phyloP scores from a whole-genome alignment of 2,329 filamentous ascomycete species.

The Neopestalotiopsis rosae region DNA sequence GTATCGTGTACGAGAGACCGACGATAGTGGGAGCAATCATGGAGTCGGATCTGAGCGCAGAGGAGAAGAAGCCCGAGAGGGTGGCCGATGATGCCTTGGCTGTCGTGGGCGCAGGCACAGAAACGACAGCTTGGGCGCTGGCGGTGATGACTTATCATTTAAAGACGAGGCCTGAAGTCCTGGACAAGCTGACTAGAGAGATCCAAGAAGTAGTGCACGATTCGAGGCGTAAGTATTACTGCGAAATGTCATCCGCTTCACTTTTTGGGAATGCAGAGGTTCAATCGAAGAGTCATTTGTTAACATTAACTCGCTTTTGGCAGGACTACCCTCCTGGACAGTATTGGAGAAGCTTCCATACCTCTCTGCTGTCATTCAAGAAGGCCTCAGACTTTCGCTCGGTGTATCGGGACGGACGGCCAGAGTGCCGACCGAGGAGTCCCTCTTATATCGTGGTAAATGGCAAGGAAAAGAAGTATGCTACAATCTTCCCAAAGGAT shows the following conservation, averaged over 20 bases:
- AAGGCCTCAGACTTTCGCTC: slow-evolving; percentile 28
- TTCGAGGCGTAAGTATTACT: background rate
- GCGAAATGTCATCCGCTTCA: too few species aligned
- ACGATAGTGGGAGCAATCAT: slow-evolving; percentile 36
- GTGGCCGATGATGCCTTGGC: slow-evolving; percentile 45
- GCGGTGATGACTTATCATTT: slow-evolving; percentile 26
- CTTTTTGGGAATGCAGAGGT: too few species aligned
- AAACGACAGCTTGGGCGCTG: slow-evolving; percentile 40
- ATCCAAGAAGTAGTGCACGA: slow-evolving; percentile 27
- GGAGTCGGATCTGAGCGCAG: slow-evolving; percentile 37
- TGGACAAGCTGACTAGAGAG: slow-evolving; percentile 38
- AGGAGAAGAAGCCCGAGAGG: slow-evolving; percentile 39
- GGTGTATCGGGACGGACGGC: slow-evolving; percentile 23
- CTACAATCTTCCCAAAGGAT: slow-evolving; percentile 28
- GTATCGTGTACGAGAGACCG: background rate
- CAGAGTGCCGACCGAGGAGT: slow-evolving; percentile 25
- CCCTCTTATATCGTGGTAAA: slow-evolving; percentile 24
- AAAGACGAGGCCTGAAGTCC: slow-evolving; percentile 35
- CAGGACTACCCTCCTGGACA: slow-evolving; percentile 24
- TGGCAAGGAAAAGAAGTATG: slow-evolving; percentile 1
- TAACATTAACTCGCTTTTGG: background rate
- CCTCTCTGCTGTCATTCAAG: slow-evolving; percentile 26
- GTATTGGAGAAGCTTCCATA: slow-evolving; percentile 29
- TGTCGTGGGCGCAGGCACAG: slow-evolving; percentile 44
- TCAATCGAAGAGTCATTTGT: too few species aligned